Percentiles rank a stretch among this genome's conserved stretches.
Evolutionary conservation across 108 stramenopile genomes (phyloP).

Genomic region (Pseudonitzschia delicatissima): DNA sequence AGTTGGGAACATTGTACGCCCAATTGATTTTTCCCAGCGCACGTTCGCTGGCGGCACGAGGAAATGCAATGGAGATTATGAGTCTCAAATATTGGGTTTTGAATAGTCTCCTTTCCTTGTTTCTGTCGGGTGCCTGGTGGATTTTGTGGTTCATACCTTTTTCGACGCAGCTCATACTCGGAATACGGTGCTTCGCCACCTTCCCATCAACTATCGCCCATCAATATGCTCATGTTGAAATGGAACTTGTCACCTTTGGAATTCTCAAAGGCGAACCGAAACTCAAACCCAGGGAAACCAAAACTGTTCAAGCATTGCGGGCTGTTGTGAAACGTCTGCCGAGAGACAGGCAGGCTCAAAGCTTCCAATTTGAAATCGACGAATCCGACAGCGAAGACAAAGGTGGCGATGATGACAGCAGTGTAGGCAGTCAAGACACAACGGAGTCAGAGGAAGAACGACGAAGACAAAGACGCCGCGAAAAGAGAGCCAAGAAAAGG

Average conservation of each 20-base stretch:
- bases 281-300: constrained; percentile 19
- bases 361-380: constrained; percentile 9
- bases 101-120: constrained; percentile 45
- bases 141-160: constrained; percentile 75
- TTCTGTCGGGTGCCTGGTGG: constrained; percentile 41
- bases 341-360: constrained; percentile 20
- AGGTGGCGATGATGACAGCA: not conserved
- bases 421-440: constrained; percentile 1
- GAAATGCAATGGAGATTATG: constrained; percentile 20
- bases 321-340: constrained; percentile 26
- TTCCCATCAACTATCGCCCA: constrained; percentile 45
- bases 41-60: constrained; percentile 32
- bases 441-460: not conserved
- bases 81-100: constrained; percentile 79
- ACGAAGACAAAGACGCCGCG: constrained; percentile 8
- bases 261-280: constrained; percentile 33
- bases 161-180: constrained; percentile 62
- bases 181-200: constrained; percentile 62
- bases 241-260: constrained; percentile 64
- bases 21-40: constrained; percentile 63
- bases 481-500: constrained; percentile 9
- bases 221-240: constrained; percentile 46
- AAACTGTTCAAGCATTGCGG: constrained; percentile 22
- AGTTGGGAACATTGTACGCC: constrained; percentile 75
- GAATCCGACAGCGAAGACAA: not conserved